Evolutionary conservation across 108 stramenopile species (phyloP).

Genomic region (Nitzschia sp.): DNA sequence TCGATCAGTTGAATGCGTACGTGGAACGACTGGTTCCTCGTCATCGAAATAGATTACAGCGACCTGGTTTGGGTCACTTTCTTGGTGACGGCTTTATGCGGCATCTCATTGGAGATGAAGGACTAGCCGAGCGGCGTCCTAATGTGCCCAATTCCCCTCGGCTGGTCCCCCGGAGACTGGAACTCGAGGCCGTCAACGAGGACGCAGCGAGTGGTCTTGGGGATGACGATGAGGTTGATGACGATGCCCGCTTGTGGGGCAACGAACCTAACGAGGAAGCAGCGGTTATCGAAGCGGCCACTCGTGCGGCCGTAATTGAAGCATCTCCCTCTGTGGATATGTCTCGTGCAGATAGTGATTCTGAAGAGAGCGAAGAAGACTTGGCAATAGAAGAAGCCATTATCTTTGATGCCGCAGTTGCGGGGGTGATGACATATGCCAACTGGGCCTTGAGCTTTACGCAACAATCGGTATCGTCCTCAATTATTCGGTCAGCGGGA

Average conservation of each 20-base stretch:
- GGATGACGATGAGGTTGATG: slow-evolving; percentile 21
- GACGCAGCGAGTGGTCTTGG: slow-evolving; percentile 16
- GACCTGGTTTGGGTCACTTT: slow-evolving; percentile 41
- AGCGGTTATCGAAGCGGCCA: neutral
- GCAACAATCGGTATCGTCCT: too few species aligned
- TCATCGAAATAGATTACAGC: slow-evolving; percentile 54
- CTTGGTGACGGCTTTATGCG: slow-evolving; percentile 41
- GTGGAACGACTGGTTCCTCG: slow-evolving; percentile 60
- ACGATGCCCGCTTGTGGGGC: slow-evolving; percentile 10
- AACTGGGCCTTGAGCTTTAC: neutral
- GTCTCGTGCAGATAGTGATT: slow-evolving; percentile 13
- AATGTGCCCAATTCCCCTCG: slow-evolving; percentile 6
- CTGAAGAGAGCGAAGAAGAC: slow-evolving; percentile 28
- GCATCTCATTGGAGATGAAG: slow-evolving; percentile 44
- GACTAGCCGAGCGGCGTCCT: slow-evolving; percentile 27
- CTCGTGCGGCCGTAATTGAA: slow-evolving; percentile 17
- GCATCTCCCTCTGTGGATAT: slow-evolving; percentile 15
- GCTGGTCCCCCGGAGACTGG: slow-evolving; percentile 18
- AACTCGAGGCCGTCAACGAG: slow-evolving; percentile 18
- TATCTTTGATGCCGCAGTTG: slow-evolving; percentile 1
- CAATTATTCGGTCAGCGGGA: neutral
- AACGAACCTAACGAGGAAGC: neutral
- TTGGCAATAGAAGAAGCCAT: neutral
- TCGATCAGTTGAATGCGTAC: slow-evolving; percentile 56
- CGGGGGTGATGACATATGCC: neutral